Conservation (phyloP, 2,329 filamentous ascomycete genomes). For the Cryoendolithus antarcticus region DNA sequence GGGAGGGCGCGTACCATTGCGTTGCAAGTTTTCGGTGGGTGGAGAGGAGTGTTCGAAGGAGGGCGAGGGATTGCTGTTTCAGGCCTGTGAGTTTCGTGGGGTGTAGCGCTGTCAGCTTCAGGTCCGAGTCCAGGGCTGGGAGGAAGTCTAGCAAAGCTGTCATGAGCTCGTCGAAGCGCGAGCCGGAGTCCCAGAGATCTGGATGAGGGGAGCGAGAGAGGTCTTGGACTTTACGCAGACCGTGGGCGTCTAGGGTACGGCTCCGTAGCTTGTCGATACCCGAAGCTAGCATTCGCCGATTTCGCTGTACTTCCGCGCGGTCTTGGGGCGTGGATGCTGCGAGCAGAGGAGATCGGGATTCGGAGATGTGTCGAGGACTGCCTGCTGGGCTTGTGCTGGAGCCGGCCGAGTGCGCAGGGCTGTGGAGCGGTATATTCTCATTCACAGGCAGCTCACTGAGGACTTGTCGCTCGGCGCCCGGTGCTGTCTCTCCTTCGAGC, state of each 20-base stretch:
- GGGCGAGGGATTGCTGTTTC: constrained; percentile 61
- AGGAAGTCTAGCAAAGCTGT: constrained; percentile 60
- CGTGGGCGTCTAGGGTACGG: constrained; percentile 64
- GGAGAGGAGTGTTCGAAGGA: constrained; percentile 60
- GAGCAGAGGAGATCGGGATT: constrained; percentile 8
- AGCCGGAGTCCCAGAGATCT: constrained; percentile 51
- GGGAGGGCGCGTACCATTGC: constrained; percentile 53
- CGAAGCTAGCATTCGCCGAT: constrained; percentile 53
- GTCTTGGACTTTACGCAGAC: constrained; percentile 66
- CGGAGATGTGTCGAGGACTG: constrained; percentile 14
- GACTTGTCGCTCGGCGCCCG: constrained; percentile 26
- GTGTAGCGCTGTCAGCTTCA: constrained; percentile 26
- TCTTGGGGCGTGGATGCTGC: constrained; percentile 18
- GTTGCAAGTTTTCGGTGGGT: constrained; percentile 54
- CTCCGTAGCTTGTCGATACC: constrained; percentile 61
- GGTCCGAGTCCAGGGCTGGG: constrained; percentile 35
- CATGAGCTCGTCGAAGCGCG: constrained; percentile 58
- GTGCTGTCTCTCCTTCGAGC: constrained; percentile 18
- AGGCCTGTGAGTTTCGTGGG: constrained; percentile 40
- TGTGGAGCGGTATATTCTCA: constrained; percentile 26
- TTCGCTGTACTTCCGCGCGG: constrained; percentile 31
- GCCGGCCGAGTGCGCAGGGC: constrained; percentile 17
- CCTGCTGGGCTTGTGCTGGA: constrained; percentile 18
- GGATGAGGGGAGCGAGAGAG: constrained; percentile 54
- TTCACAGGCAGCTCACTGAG: constrained; percentile 41